A percentile compares a stretch with the other conserved stretches of the same genome.
phyloP scores from a whole-genome alignment of 768 basidiomycete species.

The Grammothele lineata region DNA sequence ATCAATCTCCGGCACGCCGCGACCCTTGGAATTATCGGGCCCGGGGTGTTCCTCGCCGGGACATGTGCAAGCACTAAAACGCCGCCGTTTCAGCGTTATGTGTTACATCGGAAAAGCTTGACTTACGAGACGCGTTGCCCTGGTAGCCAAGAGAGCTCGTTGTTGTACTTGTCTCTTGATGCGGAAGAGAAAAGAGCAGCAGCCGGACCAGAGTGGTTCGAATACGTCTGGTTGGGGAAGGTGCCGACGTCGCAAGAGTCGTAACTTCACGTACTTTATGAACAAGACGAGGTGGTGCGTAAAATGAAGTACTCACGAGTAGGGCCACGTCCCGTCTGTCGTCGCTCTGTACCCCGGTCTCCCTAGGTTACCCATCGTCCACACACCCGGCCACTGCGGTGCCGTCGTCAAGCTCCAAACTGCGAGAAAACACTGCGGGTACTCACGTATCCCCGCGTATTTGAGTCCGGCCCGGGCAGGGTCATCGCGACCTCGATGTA shows the following conservation, averaged over 20 bases:
- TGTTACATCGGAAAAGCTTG: no score
- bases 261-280: constrained; percentile 31
- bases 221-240: constrained; percentile 45
- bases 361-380: constrained; percentile 89
- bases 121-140: constrained; percentile 74
- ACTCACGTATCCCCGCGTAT: constrained; percentile 44
- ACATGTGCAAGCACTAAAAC: constrained; percentile 72
- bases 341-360: constrained; percentile 77
- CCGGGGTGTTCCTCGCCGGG: constrained; percentile 75
- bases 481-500: constrained; percentile 63
- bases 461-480: constrained; percentile 56
- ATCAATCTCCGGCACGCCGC: constrained; percentile 81
- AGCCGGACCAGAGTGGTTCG: constrained; percentile 49
- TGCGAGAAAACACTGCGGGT: background rate
- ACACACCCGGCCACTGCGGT: constrained; percentile 74
- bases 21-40: constrained; percentile 47
- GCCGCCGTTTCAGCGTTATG: no score
- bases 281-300: background rate
- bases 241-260: constrained; percentile 58
- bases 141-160: constrained; percentile 64
- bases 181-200: constrained; percentile 53
- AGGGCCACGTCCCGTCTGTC: constrained; percentile 82
- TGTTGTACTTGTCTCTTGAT: constrained; percentile 48
- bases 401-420: background rate
- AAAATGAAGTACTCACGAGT: constrained; percentile 46